Conservation (phyloP, 2,329 filamentous ascomycete genomes). For the Teratosphaeria destructans region DNA sequence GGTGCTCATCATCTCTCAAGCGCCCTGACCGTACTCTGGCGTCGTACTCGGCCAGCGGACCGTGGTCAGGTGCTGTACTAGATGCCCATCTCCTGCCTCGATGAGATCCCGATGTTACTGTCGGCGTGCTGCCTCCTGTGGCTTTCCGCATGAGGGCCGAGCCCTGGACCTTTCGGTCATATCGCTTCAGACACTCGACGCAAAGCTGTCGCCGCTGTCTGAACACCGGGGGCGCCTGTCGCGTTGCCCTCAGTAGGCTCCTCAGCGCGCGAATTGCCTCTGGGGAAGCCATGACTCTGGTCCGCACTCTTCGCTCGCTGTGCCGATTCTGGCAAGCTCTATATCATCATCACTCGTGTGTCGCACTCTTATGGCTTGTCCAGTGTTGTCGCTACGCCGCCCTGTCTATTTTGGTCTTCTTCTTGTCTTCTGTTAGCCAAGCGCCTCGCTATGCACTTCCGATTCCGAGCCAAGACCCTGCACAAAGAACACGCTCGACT, state of each 20-base stretch:
- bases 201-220: conserved; percentile 16
- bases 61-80: conserved; percentile 25
- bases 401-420: not conserved
- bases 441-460: not conserved
- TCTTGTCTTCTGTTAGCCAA: not conserved
- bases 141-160: not conserved
- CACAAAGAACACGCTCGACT: not conserved
- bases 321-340: not conserved
- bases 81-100: not conserved
- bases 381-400: not conserved
- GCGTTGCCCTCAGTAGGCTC: conserved; percentile 10
- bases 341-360: not conserved
- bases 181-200: conserved; percentile 12
- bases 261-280: conserved; percentile 15
- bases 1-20: conserved; percentile 79
- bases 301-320: not conserved
- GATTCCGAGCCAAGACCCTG: not conserved
- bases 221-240: not conserved
- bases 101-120: not conserved
- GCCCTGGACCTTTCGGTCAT: not conserved
- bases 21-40: conserved; percentile 61
- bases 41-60: conserved; percentile 84
- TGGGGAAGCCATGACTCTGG: conserved; percentile 12
- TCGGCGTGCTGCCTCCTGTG: not conserved
- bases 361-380: not conserved